A percentile compares a stretch with the other conserved stretches of the same genome.
phyloP scores from a whole-genome alignment of 202 grass and related monocot genomes.

The Miscanthus sacchariflorus region DNA sequence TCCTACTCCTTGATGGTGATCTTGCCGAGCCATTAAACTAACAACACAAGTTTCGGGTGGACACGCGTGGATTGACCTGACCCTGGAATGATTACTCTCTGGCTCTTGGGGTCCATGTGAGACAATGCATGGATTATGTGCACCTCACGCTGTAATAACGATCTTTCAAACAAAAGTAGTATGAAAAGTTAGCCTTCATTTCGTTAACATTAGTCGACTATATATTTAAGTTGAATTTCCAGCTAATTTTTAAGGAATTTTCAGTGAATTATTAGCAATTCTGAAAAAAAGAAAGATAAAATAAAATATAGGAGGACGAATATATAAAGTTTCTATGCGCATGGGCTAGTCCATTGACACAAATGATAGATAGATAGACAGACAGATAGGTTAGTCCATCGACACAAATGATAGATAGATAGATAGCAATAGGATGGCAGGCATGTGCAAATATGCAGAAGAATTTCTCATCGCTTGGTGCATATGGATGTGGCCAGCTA shows the following conservation, averaged over 20 bases:
- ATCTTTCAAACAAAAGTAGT: constrained; percentile 7
- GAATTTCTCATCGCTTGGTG: not conserved
- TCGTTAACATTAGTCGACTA: too few species aligned
- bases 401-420: too few species aligned
- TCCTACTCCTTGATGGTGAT: constrained; percentile 21
- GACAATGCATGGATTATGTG: not conserved
- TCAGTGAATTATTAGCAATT: not conserved
- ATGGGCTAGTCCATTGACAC: not conserved
- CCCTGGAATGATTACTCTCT: not conserved
- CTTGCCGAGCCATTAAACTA: constrained; percentile 20
- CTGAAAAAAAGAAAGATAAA: not conserved
- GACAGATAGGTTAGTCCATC: not conserved
- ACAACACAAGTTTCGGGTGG: not conserved
- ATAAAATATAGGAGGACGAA: not conserved
- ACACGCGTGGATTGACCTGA: constrained; percentile 33
- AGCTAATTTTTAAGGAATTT: not conserved
- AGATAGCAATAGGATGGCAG: constrained; percentile 21
- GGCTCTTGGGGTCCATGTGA: not conserved
- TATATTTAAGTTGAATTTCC: too few species aligned
- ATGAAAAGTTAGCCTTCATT: not conserved
- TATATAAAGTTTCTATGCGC: not conserved
- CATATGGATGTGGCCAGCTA: not conserved
- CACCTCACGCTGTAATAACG: not conserved
- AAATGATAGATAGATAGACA: not conserved
- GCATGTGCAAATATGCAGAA: constrained; percentile 32